These are phyloP conservation scores for Pythium phragmitis DNA, from an alignment of 352 stramenopile species.

Conservation along the genomic window DNA sequence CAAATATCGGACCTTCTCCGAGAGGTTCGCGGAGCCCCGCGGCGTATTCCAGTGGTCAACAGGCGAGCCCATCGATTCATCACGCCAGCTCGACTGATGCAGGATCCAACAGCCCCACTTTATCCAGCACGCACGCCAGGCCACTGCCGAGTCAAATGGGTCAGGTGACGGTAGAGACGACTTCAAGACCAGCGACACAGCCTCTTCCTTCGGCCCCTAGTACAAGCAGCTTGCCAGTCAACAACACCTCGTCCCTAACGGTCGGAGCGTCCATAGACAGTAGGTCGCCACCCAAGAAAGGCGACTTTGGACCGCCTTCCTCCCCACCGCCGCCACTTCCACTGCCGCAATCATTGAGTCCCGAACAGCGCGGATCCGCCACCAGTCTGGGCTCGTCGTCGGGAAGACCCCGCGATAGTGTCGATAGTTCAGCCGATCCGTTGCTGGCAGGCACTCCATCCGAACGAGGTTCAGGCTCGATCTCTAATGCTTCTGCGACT, in stretches of 20 bases:
- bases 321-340: conserved; percentile 30
- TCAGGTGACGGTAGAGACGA: conserved; percentile 1
- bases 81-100: not conserved
- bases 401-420: not conserved
- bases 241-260: not conserved
- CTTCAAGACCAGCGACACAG: not conserved
- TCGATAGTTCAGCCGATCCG: not conserved
- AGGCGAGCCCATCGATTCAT: not conserved
- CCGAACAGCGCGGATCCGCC: conserved; percentile 1
- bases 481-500: not conserved
- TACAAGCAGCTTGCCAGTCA: not conserved
- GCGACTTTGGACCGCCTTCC: conserved; percentile 24
- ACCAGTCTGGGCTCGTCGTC: not conserved
- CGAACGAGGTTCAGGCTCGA: not conserved
- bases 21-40: conserved; percentile 6
- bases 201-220: not conserved
- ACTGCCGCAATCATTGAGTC: conserved; percentile 19
- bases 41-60: not conserved
- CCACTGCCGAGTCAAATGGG: not conserved
- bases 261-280: not conserved
- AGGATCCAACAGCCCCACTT: not conserved
- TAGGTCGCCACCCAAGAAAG: conserved; percentile 13
- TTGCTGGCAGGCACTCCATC: not conserved
- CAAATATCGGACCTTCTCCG: conserved; percentile 28
- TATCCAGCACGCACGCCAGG: not conserved